A percentile compares a stretch with the other conserved stretches of the same genome.
Evolutionary conservation across 2,329 filamentous ascomycete genomes (phyloP).

Genomic region (Chrysoporthe deuterocubensis): DNA sequence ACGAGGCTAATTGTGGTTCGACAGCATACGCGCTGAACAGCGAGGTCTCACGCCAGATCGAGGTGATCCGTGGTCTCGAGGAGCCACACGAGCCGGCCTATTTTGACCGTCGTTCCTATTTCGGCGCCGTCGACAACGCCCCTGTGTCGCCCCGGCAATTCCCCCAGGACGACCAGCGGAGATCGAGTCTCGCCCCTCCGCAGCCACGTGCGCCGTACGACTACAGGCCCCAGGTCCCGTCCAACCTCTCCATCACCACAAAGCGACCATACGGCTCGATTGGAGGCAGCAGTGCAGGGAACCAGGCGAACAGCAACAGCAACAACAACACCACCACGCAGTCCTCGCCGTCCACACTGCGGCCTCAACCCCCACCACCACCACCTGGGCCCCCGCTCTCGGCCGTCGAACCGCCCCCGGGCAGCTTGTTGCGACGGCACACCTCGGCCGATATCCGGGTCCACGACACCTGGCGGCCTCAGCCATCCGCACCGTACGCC

Average conservation of each 20-base stretch:
- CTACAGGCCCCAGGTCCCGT: slow-evolving; percentile 77
- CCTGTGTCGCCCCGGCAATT: slow-evolving; percentile 88
- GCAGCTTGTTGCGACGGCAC: slow-evolving; percentile 79
- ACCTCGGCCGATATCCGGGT: slow-evolving; percentile 95
- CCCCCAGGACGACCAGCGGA: slow-evolving; percentile 81
- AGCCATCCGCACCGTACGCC: slow-evolving; percentile 66
- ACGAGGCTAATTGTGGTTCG: slow-evolving; percentile 33
- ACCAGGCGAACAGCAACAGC: not conserved
- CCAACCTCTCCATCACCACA: slow-evolving; percentile 78
- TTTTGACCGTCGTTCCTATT: slow-evolving; percentile 68
- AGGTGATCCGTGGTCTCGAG: slow-evolving; percentile 59
- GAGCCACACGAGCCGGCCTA: slow-evolving; percentile 71
- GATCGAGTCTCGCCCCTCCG: slow-evolving; percentile 68
- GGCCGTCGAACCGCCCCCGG: slow-evolving; percentile 64
- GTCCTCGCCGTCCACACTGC: slow-evolving; percentile 74
- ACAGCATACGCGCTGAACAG: slow-evolving; percentile 61
- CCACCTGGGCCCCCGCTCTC: slow-evolving; percentile 60
- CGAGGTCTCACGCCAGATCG: slow-evolving; percentile 65
- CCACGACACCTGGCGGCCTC: slow-evolving; percentile 71
- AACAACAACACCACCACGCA: slow-evolving; percentile 52
- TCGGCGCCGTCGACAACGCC: slow-evolving; percentile 70
- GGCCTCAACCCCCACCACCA: slow-evolving; percentile 64
- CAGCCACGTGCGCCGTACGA: slow-evolving; percentile 62
- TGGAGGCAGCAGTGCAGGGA: slow-evolving; percentile 58
- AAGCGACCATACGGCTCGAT: slow-evolving; percentile 86